These are phyloP conservation scores for Cryptococcus jaspeensis DNA, from an alignment of 1,284 basidiomycete species.

Conservation along the genomic window DNA sequence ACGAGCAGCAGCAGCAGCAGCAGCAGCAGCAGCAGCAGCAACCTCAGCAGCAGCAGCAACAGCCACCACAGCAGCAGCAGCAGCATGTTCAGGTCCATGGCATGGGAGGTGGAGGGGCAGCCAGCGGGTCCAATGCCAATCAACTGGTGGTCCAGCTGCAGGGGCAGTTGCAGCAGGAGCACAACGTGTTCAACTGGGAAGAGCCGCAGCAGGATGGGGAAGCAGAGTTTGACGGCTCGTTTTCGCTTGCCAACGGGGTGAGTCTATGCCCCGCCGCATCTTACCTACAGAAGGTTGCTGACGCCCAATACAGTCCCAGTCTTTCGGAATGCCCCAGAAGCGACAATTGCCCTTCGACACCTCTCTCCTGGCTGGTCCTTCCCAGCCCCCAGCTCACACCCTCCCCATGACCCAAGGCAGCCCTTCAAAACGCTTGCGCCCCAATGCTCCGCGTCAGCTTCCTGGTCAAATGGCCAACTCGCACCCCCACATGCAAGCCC, in stretches of 20 bases:
- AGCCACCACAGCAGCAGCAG: background rate
- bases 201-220: conserved; percentile 15
- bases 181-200: conserved; percentile 17
- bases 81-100: background rate
- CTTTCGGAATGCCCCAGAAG: conserved; percentile 18
- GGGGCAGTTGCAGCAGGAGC: conserved; percentile 8
- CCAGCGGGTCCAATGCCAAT: background rate
- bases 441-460: background rate
- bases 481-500: conserved; percentile 5
- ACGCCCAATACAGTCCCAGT: conserved; percentile 7
- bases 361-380: conserved; percentile 8
- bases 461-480: background rate
- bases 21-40: conserved; percentile 1
- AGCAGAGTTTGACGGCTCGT: conserved; percentile 28
- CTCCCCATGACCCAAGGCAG: conserved; percentile 17
- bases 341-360: conserved; percentile 21
- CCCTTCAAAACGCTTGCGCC: conserved; percentile 19
- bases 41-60: background rate
- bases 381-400: conserved; percentile 4
- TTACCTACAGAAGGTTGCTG: no score
- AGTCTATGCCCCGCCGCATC: conserved; percentile 6
- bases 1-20: conserved; percentile 5
- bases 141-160: conserved; percentile 3
- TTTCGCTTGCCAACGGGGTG: conserved; percentile 29
- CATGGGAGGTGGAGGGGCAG: background rate